phyloP scores from a whole-genome alignment of 2,329 filamentous ascomycete species.

The Rutstroemia sydowiana region DNA sequence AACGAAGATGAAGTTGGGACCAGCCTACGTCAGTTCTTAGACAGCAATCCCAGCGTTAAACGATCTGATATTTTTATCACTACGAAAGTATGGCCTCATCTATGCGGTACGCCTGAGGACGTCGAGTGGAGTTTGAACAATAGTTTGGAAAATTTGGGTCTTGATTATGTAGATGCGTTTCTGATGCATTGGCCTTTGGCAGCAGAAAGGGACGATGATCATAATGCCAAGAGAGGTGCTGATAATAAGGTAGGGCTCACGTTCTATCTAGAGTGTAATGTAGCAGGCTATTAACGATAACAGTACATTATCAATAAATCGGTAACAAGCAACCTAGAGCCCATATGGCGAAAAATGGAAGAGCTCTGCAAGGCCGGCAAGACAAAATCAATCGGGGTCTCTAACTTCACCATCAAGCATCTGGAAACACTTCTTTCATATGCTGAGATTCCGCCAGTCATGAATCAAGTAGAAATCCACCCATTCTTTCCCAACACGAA shows the following conservation, averaged over 20 bases:
- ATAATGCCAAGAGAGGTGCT: conserved; percentile 45
- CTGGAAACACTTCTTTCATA: conserved; percentile 44
- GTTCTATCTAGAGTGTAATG: not conserved
- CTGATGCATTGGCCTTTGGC: conserved; percentile 77
- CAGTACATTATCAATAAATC: conserved; percentile 54
- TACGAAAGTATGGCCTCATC: conserved; percentile 47
- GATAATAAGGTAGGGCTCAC: conserved; percentile 40
- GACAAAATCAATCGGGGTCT: conserved; percentile 49
- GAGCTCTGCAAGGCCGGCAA: conserved; percentile 52
- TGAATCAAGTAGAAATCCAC: conserved; percentile 60
- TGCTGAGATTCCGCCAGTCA: conserved; percentile 41
- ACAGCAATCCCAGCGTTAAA: conserved; percentile 51
- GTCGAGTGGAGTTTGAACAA: conserved; percentile 63
- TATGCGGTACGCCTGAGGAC: conserved; percentile 49
- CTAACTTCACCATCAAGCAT: conserved; percentile 47
- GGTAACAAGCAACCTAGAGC: conserved; percentile 56
- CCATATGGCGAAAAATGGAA: conserved; percentile 69
- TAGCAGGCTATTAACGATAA: not conserved
- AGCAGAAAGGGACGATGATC: conserved; percentile 69
- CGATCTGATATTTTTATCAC: conserved; percentile 25
- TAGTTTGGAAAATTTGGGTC: conserved; percentile 62
- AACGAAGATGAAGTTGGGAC: conserved; percentile 79
- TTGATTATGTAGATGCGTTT: conserved; percentile 75
- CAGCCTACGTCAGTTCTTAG: conserved; percentile 66
- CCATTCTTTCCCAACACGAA: conserved; percentile 65